Evolutionary conservation across 768 basidiomycete species (phyloP), one percentile per base, ranked within the genome.

Genomic region (Lepiota brunneoincarnata): DNA sequence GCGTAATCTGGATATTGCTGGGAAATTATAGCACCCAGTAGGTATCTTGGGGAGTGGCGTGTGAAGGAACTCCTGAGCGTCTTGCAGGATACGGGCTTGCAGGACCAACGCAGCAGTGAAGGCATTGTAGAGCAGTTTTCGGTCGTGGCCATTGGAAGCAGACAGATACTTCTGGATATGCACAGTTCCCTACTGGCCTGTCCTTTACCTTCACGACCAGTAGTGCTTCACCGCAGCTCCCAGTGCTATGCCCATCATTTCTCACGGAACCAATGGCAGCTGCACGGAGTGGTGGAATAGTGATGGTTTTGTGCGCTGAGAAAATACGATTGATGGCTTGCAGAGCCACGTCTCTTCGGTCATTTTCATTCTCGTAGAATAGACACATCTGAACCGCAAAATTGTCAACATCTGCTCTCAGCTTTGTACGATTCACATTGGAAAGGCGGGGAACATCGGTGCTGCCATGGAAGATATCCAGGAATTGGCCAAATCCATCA

Each of bases 401-500:
- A 12, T 45, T 42, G 43, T 58, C 59, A 35, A 58, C 59, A 23
- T 35, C 56, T 15, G 35, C 35, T 17, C 52, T 21, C 21, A 54
- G 44, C 49, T 37, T 15, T 26, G 34, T 9, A 15, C 53, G 17
- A 47, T 55, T 37, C 20, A 61, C 38, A 6, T 53, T 28, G n/a
- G 26, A 38, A 12, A 55, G 51, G 26, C 48, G 28, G 36, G 45
- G 47, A 45, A 60, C 52, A 49, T 39, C 45, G 35, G 57, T 58
- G 36, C 60, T 45, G 28, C 26, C 26, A 28, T 28, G 59, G 38
- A 28, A 28, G 36, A 66, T 58, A 44, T 66, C 64, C 20, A 61
- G 43, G 47, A 64, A 64, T 35, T 58, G 57, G 14, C 62, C 64
- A 48, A 62, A 64, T 9, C 60, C 60, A 43, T 56, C 55, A 48